Evolutionary conservation across 345 rosid species (phyloP).

Genomic region (Populus ilicifolia): DNA sequence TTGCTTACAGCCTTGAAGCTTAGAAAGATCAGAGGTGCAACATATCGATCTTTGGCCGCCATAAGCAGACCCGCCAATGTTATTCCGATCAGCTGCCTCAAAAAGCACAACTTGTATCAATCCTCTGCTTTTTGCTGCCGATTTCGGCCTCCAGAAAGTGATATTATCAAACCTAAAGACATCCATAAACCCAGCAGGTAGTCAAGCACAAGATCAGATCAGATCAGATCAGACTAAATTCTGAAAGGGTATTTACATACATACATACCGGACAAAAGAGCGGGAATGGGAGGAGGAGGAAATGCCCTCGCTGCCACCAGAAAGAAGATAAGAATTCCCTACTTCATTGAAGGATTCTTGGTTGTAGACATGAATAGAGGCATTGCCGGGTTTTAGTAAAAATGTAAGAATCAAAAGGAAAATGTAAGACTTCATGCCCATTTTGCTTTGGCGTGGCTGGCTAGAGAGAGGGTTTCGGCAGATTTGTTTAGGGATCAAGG

Average conservation of each 20-base stretch:
- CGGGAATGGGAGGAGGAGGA: constrained; percentile 36
- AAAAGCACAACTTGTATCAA: constrained; percentile 79
- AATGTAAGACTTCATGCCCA: background rate
- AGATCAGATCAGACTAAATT: background rate
- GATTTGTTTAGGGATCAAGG: background rate
- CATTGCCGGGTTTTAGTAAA: constrained; percentile 16
- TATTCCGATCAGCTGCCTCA: constrained; percentile 90
- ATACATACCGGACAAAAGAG: constrained; percentile 58
- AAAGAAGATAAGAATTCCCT: constrained; percentile 80
- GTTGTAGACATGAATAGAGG: constrained; percentile 71
- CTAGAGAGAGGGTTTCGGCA: background rate
- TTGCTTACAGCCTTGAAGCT: constrained; percentile 91
- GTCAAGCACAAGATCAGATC: background rate
- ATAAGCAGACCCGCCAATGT: constrained; percentile 96
- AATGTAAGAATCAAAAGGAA: background rate
- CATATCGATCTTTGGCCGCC: constrained; percentile 98
- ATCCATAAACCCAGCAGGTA: background rate
- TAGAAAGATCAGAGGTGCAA: constrained; percentile 94
- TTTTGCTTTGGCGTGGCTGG: background rate
- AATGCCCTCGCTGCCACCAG: constrained; percentile 98
- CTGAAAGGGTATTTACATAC: background rate
- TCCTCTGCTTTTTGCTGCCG: constrained; percentile 46
- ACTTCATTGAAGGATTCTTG: constrained; percentile 63
- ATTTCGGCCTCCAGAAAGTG: constrained; percentile 66
- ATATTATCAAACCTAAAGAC: constrained; percentile 63